Evolutionary conservation across 2,329 filamentous ascomycete genomes (phyloP).

Genomic region (Aspergillus brasiliensis): DNA sequence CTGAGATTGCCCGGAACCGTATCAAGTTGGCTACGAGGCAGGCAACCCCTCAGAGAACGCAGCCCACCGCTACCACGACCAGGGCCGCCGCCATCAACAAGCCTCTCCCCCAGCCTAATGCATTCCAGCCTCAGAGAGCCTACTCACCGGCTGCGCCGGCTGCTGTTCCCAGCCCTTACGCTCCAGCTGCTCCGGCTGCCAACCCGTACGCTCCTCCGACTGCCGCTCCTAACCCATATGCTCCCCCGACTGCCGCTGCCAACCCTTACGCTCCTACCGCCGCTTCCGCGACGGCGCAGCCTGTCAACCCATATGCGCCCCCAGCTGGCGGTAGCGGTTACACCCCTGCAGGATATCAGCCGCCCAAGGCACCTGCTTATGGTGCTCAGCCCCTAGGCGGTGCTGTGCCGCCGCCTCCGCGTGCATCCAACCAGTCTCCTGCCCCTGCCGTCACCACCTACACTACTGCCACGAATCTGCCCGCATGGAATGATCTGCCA

Average conservation of each 20-base stretch:
- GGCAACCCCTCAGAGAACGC: constrained; percentile 45
- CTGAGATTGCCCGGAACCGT: constrained; percentile 81
- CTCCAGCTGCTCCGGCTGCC: constrained; percentile 31
- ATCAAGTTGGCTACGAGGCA: constrained; percentile 82
- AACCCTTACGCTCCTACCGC: constrained; percentile 37
- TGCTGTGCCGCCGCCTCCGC: constrained; percentile 61
- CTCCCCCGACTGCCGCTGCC: constrained; percentile 41
- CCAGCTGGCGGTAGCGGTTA: constrained; percentile 32
- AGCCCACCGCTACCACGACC: constrained; percentile 43
- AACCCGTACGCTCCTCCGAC: constrained; percentile 55
- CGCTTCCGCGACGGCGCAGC: constrained; percentile 17
- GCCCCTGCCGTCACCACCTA: constrained; percentile 63
- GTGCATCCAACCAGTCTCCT: constrained; percentile 68
- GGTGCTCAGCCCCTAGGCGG: constrained; percentile 49
- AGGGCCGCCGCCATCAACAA: constrained; percentile 45
- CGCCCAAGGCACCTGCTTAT: constrained; percentile 50
- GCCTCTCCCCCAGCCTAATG: constrained; percentile 41
- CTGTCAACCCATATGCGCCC: constrained; percentile 34
- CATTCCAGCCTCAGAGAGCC: constrained; percentile 39
- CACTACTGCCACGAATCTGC: constrained; percentile 66
- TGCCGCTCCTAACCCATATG: constrained; percentile 54
- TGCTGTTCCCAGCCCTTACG: constrained; percentile 42
- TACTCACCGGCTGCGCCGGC: constrained; percentile 34
- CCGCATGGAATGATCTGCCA: constrained; percentile 94
- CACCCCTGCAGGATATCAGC: constrained; percentile 57